Percentiles rank a stretch among this genome's conserved stretches.
These are phyloP conservation scores for Aspergillus sp. DNA, from an alignment of 2,329 filamentous ascomycete species.

Conservation along the genomic window DNA sequence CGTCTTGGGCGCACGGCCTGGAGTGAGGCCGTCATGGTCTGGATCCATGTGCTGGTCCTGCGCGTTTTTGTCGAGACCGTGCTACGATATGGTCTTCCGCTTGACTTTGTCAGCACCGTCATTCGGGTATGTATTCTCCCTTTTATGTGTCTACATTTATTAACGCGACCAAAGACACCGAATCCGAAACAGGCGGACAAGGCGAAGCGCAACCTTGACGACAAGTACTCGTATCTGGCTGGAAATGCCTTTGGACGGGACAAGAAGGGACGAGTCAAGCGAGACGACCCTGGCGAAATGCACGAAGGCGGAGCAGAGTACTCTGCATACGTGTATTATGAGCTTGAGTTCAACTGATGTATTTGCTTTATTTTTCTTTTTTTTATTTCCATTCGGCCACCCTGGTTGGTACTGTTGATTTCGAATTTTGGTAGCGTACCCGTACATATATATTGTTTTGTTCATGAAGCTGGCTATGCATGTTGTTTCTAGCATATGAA, in stretches of 20 bases:
- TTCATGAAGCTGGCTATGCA: too few relatives aligned
- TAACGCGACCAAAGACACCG: conserved; percentile 59
- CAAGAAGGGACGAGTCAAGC: conserved; percentile 86
- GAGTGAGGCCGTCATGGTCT: conserved; percentile 93
- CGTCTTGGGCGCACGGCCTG: conserved; percentile 85
- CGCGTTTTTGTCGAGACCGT: conserved; percentile 97
- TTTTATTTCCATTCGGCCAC: too few relatives aligned
- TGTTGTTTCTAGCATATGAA: too few relatives aligned
- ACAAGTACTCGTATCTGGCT: conserved; percentile 82
- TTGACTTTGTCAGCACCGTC: conserved; percentile 81
- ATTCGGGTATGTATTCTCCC: conserved; percentile 62
- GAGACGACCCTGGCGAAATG: conserved; percentile 88
- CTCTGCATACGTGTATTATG: conserved; percentile 95
- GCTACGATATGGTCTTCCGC: conserved; percentile 85
- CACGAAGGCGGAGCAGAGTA: conserved; percentile 79
- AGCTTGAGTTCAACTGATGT: conserved; percentile 67
- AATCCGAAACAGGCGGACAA: conserved; percentile 72
- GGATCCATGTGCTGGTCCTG: conserved; percentile 86
- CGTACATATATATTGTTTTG: too few relatives aligned
- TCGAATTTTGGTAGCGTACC: too few relatives aligned
- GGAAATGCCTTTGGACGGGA: conserved; percentile 92
- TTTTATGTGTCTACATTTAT: not conserved
- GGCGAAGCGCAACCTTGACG: conserved; percentile 72
- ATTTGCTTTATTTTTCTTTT: not conserved
- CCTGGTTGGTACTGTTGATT: too few relatives aligned